These are phyloP conservation scores for Zhuliangozyma blackwelliae DNA, from an alignment of 1,139 yeast species.

Conservation along the genomic window DNA sequence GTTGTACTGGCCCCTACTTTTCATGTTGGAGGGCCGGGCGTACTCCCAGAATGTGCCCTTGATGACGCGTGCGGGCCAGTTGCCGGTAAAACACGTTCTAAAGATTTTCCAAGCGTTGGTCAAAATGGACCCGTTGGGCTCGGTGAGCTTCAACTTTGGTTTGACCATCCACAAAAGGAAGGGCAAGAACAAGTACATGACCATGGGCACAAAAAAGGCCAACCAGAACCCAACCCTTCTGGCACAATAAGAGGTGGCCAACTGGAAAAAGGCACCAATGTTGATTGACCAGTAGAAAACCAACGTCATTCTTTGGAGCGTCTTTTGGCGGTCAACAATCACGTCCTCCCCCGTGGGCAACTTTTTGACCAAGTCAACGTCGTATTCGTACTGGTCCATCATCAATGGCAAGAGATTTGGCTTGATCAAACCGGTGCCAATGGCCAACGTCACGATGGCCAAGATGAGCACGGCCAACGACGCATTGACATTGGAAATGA, in stretches of 20 bases:
- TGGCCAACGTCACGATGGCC: constrained; percentile 35
- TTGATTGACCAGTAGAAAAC: constrained; percentile 79
- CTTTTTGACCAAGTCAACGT: constrained; percentile 55
- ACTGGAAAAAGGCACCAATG: constrained; percentile 71
- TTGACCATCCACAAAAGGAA: constrained; percentile 36
- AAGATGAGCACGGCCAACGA: constrained; percentile 28
- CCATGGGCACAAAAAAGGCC: constrained; percentile 59
- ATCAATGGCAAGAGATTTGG: constrained; percentile 50
- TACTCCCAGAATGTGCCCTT: constrained; percentile 47
- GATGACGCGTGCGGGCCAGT: constrained; percentile 19
- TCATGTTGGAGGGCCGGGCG: constrained; percentile 50
- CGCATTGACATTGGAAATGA: constrained; percentile 32
- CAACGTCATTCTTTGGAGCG: constrained; percentile 72
- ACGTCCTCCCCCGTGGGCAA: constrained; percentile 62
- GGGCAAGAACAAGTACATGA: constrained; percentile 48
- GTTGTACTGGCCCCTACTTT: constrained; percentile 35
- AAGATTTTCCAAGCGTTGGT: constrained; percentile 20
- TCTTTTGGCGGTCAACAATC: constrained; percentile 64
- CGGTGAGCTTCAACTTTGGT: constrained; percentile 32
- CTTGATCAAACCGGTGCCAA: constrained; percentile 48
- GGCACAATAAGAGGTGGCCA: constrained; percentile 74
- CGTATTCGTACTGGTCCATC: constrained; percentile 50
- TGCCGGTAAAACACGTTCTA: constrained; percentile 14
- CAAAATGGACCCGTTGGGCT: constrained; percentile 48
- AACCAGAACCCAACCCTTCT: constrained; percentile 73